A percentile compares a stretch with the other conserved stretches of the same genome.
phyloP scores from a whole-genome alignment of 1,284 basidiomycete species.

The Spongiforma sp. region DNA sequence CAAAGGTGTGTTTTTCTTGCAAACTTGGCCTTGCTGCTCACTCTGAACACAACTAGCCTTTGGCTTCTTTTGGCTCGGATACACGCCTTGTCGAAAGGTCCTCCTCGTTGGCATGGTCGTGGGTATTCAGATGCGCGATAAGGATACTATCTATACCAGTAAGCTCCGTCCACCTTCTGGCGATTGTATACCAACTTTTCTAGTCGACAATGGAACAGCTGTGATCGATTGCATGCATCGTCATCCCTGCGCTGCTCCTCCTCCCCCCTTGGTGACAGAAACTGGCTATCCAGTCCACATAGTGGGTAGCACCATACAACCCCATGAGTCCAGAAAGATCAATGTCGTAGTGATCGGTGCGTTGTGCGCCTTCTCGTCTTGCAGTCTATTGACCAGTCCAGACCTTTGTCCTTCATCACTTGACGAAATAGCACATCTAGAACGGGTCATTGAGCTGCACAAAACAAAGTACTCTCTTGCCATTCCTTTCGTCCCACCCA shows the following conservation, averaged over 20 bases:
- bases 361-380: conserved; percentile 1
- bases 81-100: conserved; percentile 71
- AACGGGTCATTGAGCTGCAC: conserved; percentile 58
- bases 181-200: conserved; percentile 3
- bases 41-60: conserved; percentile 32
- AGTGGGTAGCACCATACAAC: conserved; percentile 51
- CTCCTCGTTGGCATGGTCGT: conserved; percentile 66
- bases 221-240: conserved; percentile 67
- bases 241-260: conserved; percentile 29
- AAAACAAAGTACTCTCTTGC: conserved; percentile 51
- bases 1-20: conserved; percentile 39
- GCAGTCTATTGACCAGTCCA: conserved; percentile 19
- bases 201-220: conserved; percentile 76
- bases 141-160: conserved; percentile 63
- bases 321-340: conserved; percentile 52
- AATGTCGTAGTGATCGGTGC: conserved; percentile 52
- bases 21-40: not conserved
- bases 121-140: conserved; percentile 63
- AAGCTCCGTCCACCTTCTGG: conserved; percentile 20
- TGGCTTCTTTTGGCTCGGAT: conserved; percentile 73
- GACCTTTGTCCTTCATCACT: conserved; percentile 54
- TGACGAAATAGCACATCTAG: conserved; percentile 67
- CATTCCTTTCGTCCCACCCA: conserved; percentile 51
- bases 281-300: conserved; percentile 56
- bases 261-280: conserved; percentile 45